phyloP scores from a whole-genome alignment of 2,329 filamentous ascomycete genomes.

The Phialophora chinensis region DNA sequence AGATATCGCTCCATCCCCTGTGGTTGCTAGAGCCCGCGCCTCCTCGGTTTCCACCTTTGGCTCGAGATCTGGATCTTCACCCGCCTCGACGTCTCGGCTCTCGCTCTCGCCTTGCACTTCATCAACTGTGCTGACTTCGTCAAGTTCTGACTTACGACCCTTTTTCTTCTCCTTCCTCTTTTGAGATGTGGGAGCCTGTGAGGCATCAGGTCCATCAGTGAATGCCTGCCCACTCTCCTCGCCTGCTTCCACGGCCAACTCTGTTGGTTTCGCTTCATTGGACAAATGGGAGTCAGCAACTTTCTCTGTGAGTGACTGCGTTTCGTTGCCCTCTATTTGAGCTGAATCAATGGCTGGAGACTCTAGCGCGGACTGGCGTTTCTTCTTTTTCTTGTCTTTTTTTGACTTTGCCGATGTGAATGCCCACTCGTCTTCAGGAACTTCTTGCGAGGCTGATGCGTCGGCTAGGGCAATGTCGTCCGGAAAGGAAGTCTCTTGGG shows the following conservation, averaged over 20 bases:
- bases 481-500: neutral
- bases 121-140: constrained; percentile 42
- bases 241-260: neutral
- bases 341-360: neutral
- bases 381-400: constrained; percentile 47
- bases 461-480: neutral
- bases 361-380: constrained; percentile 42
- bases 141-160: constrained; percentile 28
- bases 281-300: neutral
- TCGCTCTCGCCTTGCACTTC: neutral
- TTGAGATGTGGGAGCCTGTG: constrained; percentile 16
- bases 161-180: constrained; percentile 40
- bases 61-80: neutral
- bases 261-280: neutral
- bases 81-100: neutral
- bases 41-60: neutral
- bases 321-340: neutral
- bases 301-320: neutral
- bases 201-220: constrained; percentile 10
- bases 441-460: neutral
- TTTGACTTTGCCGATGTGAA: constrained; percentile 40
- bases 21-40: neutral
- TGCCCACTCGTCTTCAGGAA: constrained; percentile 26
- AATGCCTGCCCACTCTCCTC: neutral
- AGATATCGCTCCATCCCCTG: neutral